Evolutionary conservation across 163 green algal genomes (phyloP), one percentile per base, ranked within the genome.

Genomic region (Scenedesmus sp.): DNA sequence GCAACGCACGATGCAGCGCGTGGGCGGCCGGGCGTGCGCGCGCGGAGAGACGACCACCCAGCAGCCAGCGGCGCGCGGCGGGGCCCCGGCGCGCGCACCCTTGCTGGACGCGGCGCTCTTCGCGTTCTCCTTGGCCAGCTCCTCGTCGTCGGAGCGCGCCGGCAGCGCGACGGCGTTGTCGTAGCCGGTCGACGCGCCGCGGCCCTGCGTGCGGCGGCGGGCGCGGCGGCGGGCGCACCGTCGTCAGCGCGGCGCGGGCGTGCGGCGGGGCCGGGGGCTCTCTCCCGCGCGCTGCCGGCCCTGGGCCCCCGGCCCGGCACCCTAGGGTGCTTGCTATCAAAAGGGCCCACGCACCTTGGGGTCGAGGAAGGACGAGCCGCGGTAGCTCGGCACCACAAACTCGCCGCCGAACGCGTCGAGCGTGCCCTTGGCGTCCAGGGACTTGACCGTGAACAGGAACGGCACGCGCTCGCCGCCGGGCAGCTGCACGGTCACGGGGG

Each of bases 391-490:
- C 71, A 99, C 96, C 1, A 84, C 75, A 84, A 99, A 99, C 81
- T 98, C 93, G 60, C 96, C 96, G 63, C 92, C 93, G 89, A 99
- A 99, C 60, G 87, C 87, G 57, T 97, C 89, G 54, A 94, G 85
- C 47, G 87, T 94, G 73, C 96, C 96, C 88, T 97, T 98, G 81
- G 90, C 96, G 4, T 90, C 85, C 14, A 99, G 89, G 90, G 98
- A 88, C 95, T 99, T 99, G 50, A 99, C 87, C 60, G 95, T 98
- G 94, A 99, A 99, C 58, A 99, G 91, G 94, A 99, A 99, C 11
- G 96, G 93, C 74, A 99, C 96, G 62, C 96, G 93, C 94, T 99
- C 96, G 73, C 96, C 96, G 82, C 96, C 96, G 26, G 96, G 92
- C 73, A 99, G 88, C 93, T 99, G 96, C 56, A 99, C 96, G 26